Base-by-base conservation (phyloP, 176 grass and related monocot genomes). In the Otatea glauca region DNA sequence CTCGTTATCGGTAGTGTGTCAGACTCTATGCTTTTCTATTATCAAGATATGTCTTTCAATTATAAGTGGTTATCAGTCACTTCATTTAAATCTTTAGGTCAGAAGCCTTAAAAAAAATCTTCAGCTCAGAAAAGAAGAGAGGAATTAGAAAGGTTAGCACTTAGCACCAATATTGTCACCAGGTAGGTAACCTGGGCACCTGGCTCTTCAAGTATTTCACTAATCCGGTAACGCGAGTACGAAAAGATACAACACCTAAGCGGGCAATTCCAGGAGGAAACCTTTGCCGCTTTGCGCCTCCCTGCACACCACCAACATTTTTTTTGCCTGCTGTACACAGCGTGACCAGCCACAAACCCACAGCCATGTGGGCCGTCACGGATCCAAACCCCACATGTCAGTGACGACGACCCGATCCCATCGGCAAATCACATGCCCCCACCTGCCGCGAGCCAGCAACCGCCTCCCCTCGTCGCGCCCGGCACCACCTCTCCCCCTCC, bases 401-500 rank as follows among this genome's bases (percentile, higher is more conserved):
- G 71, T 56, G 44, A 64, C 34, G 0, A 23, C 44, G 0, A 11
- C 54, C 11, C 1, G 44, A 29, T 4, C 18, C 20, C 10, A 59
- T 39, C 38, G 13, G 45, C 72, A 61, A 65, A 45, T 21, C 76
- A 13, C 27, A 14, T 16, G 51, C 24, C 23, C 64, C 15, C 56
- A 47, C 32, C 51, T 32, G 43, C 61, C 70, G 4, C 58, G 17
- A 48, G 18, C 12, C 58, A 38, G 54, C 68, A 72, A 67, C 87
- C 70, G 61, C 76, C 82, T 74, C 16, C 76, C n/a, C 69, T 60
- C 76, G 82, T 63, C 76, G 54, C 42, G 29, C 20, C 70, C 15
- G 59, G 59, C 59, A 25, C 23, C n/a, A 12, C 59, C 59, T 27
- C n/a, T 27, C 0, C 23, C n/a, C 10, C 9, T 29, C 48, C 76